Base-by-base conservation (phyloP, 129 eudicot genomes). In the Helianthus tuberosus region DNA sequence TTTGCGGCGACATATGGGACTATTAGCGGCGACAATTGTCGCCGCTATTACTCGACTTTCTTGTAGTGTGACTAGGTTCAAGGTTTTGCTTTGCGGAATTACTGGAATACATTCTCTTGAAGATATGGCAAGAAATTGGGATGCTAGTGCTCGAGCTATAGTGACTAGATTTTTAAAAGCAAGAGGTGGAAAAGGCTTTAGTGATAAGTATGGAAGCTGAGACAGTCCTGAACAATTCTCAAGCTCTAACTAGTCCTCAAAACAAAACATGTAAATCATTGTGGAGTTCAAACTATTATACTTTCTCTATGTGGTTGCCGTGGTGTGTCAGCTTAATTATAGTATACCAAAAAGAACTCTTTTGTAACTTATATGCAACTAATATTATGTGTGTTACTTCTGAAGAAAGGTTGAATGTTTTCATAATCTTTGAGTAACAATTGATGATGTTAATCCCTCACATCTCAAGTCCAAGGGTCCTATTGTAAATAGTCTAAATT, bases 51-150 rank as follows among this genome's bases (percentile, higher is more conserved):
- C n/a, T n/a, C n/a, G n/a, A n/a, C n/a, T n/a, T n/a, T n/a, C n/a
- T n/a, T n/a, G n/a, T n/a, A n/a, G n/a, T n/a, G n/a, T n/a, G n/a
- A 64, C 49, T 11, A 65, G 53, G 46, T 74, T 84, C 53, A 53
- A 64, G 16, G 25, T 38, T 1, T 20, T 57, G 5, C 64, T 85
- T 36, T 43, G 76, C 23, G 62, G 54, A 39, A 32, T 77, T 32
- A 35, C 72, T 29, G 62, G 67, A 20, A 72, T 67, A 10, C 15
- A 54, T 8, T 73, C 83, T 8, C 75, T 85, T 12, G 70, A 70
- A 46, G 83, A 69, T 5, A 74, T 85, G 78, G 86, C 83, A 15
- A 54, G 66, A 65, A 38, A 57, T 0, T 85, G 89, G 89, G 83
- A 85, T 74, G 78, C 43, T 59, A 62, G 69, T 53, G 73, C 76